Base-by-base conservation (phyloP, 371 early-diverging fungal species). In the Batkoa obscura region DNA sequence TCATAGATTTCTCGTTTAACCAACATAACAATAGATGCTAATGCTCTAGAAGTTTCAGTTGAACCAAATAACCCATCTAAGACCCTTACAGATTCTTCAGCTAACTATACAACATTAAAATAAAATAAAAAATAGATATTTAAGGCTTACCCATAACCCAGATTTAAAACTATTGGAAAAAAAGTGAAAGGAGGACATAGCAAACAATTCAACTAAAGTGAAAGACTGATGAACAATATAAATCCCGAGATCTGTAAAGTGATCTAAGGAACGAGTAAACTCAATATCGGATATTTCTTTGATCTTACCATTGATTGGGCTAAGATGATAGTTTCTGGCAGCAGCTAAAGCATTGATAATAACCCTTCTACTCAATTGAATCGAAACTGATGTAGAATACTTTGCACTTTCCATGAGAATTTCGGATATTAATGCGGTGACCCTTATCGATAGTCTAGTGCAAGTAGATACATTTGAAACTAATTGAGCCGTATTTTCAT, bases 31-130 rank as follows among this genome's bases (percentile, higher is more conserved):
- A 92, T 76, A 2, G 89, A 82, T 0, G 88, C 86, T 37, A 90
- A 68, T 0, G 88, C 90, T 33, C 80, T 75, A 15, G 90, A 89
- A 0, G 93, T 88, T 60, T 91, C 90, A 8, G 87, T 91, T 0
- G 84, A 79, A 9, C 93, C 93, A 68, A 92, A 90, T 1, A 94
- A 66, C 0, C 88, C 90, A 65, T 93, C 95, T 31, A 93, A 72
- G n/a, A 90, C 63, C 1, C 82, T 76, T 0, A 92, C 88, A 3
- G 83, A 81, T 67, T 92, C 93, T 60, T 91, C 90, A 1, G 89
- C 88, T 30, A 81, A 74, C 79, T 81, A 63, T 43, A 33, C 17
- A 45, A 45, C 9, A 13, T 45, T 6, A 45, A 17, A 5, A 30
- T 5, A 50, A 45, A 34, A 36, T 32, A 48, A 39, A 43, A 43